These are phyloP conservation scores for Apiotrichum montevideense DNA, from an alignment of 1,284 basidiomycete species.

Conservation along the genomic window DNA sequence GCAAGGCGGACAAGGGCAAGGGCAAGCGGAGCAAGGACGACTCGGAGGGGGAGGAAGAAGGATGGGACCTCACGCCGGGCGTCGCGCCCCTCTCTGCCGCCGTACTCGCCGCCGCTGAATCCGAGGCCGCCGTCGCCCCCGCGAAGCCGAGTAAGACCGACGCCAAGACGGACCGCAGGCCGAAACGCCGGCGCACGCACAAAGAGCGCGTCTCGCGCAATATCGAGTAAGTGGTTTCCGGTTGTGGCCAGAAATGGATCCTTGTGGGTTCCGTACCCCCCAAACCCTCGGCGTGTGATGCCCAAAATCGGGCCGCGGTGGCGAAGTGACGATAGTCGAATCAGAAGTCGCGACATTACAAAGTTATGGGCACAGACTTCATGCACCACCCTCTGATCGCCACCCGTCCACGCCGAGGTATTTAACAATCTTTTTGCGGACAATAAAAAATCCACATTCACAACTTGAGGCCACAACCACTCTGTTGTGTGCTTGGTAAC, in stretches of 20 bases:
- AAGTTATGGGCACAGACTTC: constrained; percentile 1
- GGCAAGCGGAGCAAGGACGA: not conserved
- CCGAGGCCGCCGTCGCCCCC: not conserved
- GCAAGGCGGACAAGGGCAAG: not conserved
- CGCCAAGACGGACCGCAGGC: constrained; percentile 4
- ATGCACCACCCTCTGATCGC: constrained; percentile 9
- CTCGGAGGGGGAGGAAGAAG: not conserved
- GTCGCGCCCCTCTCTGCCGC: constrained; percentile 13
- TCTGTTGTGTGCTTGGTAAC: too few relatives aligned
- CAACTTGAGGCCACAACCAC: not conserved
- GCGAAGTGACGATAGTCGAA: constrained; percentile 2
- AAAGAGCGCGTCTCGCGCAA: constrained; percentile 7
- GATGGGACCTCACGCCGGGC: constrained; percentile 9
- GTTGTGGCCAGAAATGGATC: too few relatives aligned
- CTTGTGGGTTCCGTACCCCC: too few relatives aligned
- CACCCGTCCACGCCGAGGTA: not conserved
- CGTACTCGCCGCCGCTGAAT: constrained; percentile 12
- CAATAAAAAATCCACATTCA: not conserved
- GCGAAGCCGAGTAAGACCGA: not conserved
- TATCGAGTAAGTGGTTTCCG: constrained; percentile 3
- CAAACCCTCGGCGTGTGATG: not conserved
- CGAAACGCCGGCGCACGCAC: constrained; percentile 7
- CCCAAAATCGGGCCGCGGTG: not conserved
- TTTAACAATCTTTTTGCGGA: not conserved
- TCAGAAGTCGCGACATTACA: constrained; percentile 2